These are phyloP conservation scores for Suillus sp. DNA, from an alignment of 768 basidiomycete species.

Conservation along the genomic window DNA sequence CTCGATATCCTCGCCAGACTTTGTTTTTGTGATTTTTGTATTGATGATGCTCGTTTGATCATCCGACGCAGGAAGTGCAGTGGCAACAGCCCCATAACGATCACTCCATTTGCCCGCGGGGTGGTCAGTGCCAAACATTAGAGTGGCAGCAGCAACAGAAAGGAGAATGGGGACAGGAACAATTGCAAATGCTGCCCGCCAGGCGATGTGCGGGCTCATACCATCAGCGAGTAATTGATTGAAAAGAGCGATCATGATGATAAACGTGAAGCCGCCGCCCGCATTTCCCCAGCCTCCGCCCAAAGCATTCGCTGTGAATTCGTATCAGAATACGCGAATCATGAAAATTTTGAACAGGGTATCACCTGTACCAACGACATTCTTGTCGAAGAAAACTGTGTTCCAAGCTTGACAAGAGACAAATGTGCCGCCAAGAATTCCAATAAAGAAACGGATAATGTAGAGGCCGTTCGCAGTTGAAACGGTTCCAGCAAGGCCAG, in stretches of 20 bases:
- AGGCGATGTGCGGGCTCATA: constrained; percentile 44
- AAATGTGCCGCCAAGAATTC: constrained; percentile 61
- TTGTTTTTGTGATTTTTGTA: constrained; percentile 19
- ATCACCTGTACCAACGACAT: constrained; percentile 40
- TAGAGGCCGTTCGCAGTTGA: constrained; percentile 43
- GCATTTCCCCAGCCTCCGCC: constrained; percentile 57
- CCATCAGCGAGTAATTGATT: constrained; percentile 39
- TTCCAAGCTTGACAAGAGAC: constrained; percentile 66
- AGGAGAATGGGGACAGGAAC: constrained; percentile 59
- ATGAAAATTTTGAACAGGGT: background rate
- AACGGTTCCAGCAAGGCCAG: constrained; percentile 57
- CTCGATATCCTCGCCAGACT: constrained; percentile 26
- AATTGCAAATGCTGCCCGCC: constrained; percentile 57
- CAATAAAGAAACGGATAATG: constrained; percentile 56
- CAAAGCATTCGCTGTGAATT: constrained; percentile 49
- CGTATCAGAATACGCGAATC: background rate
- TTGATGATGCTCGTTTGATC: constrained; percentile 12
- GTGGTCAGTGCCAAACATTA: constrained; percentile 54
- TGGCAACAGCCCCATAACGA: constrained; percentile 42
- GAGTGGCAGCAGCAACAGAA: constrained; percentile 39
- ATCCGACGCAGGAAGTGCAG: constrained; percentile 17
- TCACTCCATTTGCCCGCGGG: constrained; percentile 56
- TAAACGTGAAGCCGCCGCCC: constrained; percentile 53
- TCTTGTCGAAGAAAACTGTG: constrained; percentile 59
- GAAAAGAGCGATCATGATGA: constrained; percentile 58